These are phyloP conservation scores for Vanderwaltozyma yarrowii DNA, from an alignment of 805 yeast genomes.

Conservation along the genomic window DNA sequence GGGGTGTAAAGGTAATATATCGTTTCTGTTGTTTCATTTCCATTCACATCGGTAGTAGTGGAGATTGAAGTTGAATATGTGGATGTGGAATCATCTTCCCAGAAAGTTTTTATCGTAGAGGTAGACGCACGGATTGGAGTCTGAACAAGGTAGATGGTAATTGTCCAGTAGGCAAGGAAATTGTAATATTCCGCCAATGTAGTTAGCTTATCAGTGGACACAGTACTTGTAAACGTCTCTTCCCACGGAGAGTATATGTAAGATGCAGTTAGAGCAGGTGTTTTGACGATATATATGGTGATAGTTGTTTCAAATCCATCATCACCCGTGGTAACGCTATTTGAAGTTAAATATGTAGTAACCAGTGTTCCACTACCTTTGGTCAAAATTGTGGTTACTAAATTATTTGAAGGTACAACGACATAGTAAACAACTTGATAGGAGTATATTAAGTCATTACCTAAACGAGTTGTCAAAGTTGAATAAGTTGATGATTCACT, in stretches of 20 bases:
- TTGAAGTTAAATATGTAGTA: not conserved
- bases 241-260: not conserved
- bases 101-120: not conserved
- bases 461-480: not conserved
- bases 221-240: not conserved
- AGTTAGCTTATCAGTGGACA: not conserved
- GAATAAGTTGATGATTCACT: not conserved
- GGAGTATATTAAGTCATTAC: not conserved
- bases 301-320: not conserved
- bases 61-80: too few relatives aligned
- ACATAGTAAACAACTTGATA: not conserved
- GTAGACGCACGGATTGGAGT: not conserved
- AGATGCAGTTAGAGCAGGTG: not conserved
- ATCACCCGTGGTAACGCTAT: not conserved
- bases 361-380: not conserved
- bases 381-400: not conserved
- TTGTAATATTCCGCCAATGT: not conserved
- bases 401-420: not conserved
- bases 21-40: not conserved
- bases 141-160: not conserved
- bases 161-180: not conserved
- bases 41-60: too few relatives aligned
- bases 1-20: conserved; percentile 6
- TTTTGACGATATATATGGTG: not conserved
- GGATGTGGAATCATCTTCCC: not conserved